Conservation (phyloP, 768 basidiomycete genomes). For the Pisolithus sp. region DNA sequence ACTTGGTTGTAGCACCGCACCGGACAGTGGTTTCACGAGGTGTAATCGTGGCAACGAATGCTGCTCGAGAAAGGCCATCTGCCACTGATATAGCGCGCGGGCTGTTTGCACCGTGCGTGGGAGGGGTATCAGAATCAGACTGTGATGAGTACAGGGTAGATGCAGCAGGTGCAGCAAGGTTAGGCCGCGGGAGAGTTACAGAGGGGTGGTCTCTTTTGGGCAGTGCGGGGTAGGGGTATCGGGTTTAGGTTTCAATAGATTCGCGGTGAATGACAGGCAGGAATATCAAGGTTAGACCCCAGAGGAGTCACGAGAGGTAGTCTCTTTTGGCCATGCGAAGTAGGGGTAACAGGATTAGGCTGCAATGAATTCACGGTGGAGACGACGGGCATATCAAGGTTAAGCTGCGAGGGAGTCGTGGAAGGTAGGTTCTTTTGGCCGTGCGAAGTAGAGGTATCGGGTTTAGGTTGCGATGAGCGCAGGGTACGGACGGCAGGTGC, state of each 20-base stretch:
- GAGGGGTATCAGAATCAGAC: constrained; percentile 2
- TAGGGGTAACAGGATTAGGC: constrained; percentile 2
- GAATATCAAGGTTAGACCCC: constrained; percentile 31
- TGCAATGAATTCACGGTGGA: not conserved
- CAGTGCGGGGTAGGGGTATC: constrained; percentile 8
- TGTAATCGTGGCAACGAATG: constrained; percentile 7
- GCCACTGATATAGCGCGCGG: constrained; percentile 4
- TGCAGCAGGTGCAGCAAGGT: constrained; percentile 20
- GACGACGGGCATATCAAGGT: constrained; percentile 6
- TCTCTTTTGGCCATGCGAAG: constrained; percentile 11
- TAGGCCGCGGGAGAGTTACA: constrained; percentile 24
- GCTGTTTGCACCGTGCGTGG: constrained; percentile 4
- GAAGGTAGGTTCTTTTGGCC: not conserved
- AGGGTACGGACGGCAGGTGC: not conserved
- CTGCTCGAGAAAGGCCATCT: constrained; percentile 8
- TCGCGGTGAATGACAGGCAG: not conserved
- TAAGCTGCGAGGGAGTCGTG: constrained; percentile 5
- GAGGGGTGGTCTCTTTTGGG: not conserved
- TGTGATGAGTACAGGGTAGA: not conserved
- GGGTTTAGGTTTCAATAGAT: not conserved
- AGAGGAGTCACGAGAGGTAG: constrained; percentile 10
- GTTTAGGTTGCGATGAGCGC: not conserved
- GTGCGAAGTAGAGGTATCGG: constrained; percentile 9
- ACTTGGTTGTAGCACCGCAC: constrained; percentile 62
- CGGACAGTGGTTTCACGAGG: constrained; percentile 29